Evolutionary conservation across 2,329 filamentous ascomycete genomes (phyloP).

Genomic region (Sclerotiophoma versabilis): DNA sequence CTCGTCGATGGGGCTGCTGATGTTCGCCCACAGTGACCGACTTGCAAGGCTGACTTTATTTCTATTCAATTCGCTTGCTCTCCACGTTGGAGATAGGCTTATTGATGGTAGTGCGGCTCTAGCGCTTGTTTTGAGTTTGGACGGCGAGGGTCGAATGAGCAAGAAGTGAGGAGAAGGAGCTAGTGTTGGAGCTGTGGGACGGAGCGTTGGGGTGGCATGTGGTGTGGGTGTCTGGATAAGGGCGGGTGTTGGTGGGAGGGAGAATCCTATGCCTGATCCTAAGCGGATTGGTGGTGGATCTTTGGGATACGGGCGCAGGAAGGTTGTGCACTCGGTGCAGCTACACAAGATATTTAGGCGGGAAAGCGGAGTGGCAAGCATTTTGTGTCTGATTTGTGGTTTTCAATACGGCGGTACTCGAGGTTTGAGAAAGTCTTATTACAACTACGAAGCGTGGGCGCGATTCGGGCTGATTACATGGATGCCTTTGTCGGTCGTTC

Average conservation of each 20-base stretch:
- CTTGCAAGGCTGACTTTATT: neutral
- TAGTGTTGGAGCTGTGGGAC: neutral
- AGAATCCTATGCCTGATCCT: neutral
- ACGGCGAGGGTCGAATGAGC: neutral
- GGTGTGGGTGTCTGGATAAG: neutral
- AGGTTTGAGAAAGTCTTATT: neutral
- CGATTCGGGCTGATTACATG: neutral
- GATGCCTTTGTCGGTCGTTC: neutral
- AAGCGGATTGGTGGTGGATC: neutral
- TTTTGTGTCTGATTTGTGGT: neutral
- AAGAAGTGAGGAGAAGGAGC: neutral
- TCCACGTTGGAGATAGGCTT: neutral
- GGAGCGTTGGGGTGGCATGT: neutral
- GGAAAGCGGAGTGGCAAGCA: conserved; percentile 2
- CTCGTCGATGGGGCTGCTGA: conserved; percentile 2
- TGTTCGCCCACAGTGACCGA: neutral
- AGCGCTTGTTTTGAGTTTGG: neutral
- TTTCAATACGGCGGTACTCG: too few relatives aligned
- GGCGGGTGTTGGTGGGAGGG: neutral
- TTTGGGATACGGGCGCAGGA: conserved; percentile 19
- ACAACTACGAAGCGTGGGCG: neutral
- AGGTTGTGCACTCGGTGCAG: conserved; percentile 21
- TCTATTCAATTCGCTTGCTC: too few relatives aligned
- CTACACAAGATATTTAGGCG: conserved; percentile 22
- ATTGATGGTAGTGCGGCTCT: neutral